These are phyloP conservation scores for Pisolithus orientalis DNA, from an alignment of 768 basidiomycete species.

Conservation along the genomic window DNA sequence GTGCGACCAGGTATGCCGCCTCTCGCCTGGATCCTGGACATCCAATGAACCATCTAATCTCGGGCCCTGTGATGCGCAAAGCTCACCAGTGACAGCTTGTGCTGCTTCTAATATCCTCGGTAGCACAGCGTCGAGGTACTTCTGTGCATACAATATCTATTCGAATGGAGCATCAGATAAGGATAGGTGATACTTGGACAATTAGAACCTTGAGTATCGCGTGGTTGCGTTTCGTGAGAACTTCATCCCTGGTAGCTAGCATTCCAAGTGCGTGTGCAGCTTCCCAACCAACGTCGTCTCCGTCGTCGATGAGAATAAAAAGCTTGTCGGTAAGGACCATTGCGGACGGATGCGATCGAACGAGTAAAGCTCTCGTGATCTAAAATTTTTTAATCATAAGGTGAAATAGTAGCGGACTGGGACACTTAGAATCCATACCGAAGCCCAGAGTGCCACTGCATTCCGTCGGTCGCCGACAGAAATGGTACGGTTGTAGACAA, in stretches of 20 bases:
- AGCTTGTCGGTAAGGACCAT: constrained; percentile 54
- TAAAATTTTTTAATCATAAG: constrained; percentile 24
- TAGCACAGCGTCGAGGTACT: constrained; percentile 64
- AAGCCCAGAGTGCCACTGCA: constrained; percentile 59
- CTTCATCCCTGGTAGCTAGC: constrained; percentile 51
- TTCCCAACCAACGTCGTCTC: constrained; percentile 48
- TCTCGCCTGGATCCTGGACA: constrained; percentile 45
- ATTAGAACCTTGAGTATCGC: constrained; percentile 66
- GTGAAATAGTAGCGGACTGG: not conserved
- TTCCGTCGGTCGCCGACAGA: constrained; percentile 37
- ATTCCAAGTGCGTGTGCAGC: constrained; percentile 74
- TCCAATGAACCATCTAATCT: not conserved
- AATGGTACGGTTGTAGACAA: constrained; percentile 33
- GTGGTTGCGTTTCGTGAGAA: constrained; percentile 73
- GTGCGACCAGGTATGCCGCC: constrained; percentile 72
- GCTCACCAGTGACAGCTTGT: constrained; percentile 47
- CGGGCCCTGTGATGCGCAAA: not conserved
- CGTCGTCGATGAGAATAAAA: constrained; percentile 66
- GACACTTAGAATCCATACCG: constrained; percentile 41
- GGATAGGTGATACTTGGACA: not conserved
- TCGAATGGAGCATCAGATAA: not conserved
- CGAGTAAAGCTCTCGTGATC: constrained; percentile 75
- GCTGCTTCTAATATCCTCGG: constrained; percentile 71
- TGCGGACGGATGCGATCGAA: constrained; percentile 61
- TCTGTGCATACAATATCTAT: constrained; percentile 71